A percentile compares a stretch with the other conserved stretches of the same genome.
Evolutionary conservation across 805 yeast species (phyloP).

Genomic region (Sugiyamaella chiloensis): DNA sequence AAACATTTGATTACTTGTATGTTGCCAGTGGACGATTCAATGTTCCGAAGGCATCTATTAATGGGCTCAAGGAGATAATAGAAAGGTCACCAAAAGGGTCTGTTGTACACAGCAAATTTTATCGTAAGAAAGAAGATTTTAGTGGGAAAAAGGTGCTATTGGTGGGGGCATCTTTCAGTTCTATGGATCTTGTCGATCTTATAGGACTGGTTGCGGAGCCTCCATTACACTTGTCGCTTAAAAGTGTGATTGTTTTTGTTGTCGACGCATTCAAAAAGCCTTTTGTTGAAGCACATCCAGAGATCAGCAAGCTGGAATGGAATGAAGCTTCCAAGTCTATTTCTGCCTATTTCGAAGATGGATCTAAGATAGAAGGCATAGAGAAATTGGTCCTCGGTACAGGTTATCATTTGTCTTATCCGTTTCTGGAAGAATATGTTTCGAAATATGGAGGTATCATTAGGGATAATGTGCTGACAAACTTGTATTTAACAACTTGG

Average conservation of each 20-base stretch:
- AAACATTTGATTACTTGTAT: constrained; percentile 53
- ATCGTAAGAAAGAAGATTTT: constrained; percentile 46
- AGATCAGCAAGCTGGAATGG: constrained; percentile 6
- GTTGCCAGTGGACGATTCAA: constrained; percentile 62
- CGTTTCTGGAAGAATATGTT: constrained; percentile 25
- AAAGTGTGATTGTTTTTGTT: constrained; percentile 5
- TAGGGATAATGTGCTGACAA: constrained; percentile 33
- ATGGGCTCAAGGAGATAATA: constrained; percentile 45
- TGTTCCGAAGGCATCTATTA: constrained; percentile 54
- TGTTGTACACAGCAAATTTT: constrained; percentile 55
- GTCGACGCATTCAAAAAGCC: constrained; percentile 16
- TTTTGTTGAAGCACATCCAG: constrained; percentile 14
- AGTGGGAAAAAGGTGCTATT: constrained; percentile 47
- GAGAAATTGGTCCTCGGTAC: constrained; percentile 38
- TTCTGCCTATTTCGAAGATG: constrained; percentile 20
- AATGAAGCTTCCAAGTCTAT: constrained; percentile 5
- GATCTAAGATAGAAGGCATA: constrained; percentile 23
- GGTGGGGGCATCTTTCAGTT: constrained; percentile 73
- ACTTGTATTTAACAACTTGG: constrained; percentile 39
- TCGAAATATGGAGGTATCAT: constrained; percentile 15
- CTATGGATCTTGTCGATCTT: constrained; percentile 64
- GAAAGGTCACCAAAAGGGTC: constrained; percentile 38
- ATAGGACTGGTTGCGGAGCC: constrained; percentile 18
- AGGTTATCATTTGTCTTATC: constrained; percentile 39
- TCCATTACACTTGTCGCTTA: constrained; percentile 13